phyloP scores from a whole-genome alignment of 2,329 filamentous ascomycete species.

The Xylaria sp. region DNA sequence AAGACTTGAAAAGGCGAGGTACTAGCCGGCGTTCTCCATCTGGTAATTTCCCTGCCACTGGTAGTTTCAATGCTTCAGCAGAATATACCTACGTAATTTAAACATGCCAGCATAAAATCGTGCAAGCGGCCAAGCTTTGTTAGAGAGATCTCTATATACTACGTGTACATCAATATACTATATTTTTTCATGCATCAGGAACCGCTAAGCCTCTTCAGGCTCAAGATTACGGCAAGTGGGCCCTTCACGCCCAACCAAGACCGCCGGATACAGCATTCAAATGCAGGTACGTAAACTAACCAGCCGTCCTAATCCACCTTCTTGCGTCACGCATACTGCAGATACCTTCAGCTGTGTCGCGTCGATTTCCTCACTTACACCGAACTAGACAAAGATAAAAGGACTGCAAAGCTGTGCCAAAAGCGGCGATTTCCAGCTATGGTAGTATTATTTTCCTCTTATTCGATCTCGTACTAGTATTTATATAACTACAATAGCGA shows the following conservation, averaged over 20 bases:
- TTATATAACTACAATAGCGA: not conserved
- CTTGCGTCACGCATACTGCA: slow-evolving; percentile 20
- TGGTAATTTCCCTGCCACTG: not conserved
- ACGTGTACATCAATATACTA: slow-evolving; percentile 19
- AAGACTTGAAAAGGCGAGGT: slow-evolving; percentile 4
- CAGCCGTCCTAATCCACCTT: slow-evolving; percentile 10
- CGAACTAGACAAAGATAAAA: slow-evolving; percentile 7
- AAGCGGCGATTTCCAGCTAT: not conserved
- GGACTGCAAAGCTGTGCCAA: not conserved
- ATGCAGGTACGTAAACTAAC: slow-evolving; percentile 36
- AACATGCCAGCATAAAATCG: slow-evolving; percentile 7
- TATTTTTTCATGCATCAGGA: slow-evolving; percentile 34
- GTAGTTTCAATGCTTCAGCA: not conserved
- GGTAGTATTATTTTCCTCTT: not conserved
- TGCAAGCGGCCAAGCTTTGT: slow-evolving; percentile 1
- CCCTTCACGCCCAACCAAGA: slow-evolving; percentile 20
- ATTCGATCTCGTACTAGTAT: slow-evolving; percentile 10
- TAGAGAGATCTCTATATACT: not conserved
- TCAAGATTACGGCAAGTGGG: slow-evolving; percentile 26
- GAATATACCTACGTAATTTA: slow-evolving; percentile 3
- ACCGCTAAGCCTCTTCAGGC: slow-evolving; percentile 25
- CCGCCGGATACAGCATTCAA: slow-evolving; percentile 3
- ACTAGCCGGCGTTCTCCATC: not conserved
- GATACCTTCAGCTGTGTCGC: slow-evolving; percentile 11
- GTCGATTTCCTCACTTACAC: slow-evolving; percentile 23